phyloP scores from a whole-genome alignment of 2,329 filamentous ascomycete genomes.

The Rasamsonia emersonii region DNA sequence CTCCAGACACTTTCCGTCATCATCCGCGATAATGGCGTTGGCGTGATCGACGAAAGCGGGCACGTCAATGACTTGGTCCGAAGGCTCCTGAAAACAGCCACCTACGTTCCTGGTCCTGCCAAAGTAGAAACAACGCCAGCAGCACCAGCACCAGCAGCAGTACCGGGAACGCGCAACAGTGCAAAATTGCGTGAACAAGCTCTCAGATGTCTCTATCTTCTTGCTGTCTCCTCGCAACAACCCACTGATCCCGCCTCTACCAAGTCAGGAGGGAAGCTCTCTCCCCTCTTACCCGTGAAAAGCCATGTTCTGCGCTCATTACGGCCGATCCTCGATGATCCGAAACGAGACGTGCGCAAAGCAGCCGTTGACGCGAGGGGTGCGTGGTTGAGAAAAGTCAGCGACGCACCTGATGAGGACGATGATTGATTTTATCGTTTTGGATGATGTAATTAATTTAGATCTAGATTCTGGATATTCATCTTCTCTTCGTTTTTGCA shows the following conservation, averaged over 20 bases:
- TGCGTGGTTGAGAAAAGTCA: slow-evolving; percentile 50
- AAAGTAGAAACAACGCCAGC: slow-evolving; percentile 8
- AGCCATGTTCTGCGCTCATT: slow-evolving; percentile 49
- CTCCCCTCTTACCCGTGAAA: slow-evolving; percentile 48
- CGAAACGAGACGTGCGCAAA: slow-evolving; percentile 53
- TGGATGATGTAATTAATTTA: slow-evolving; percentile 3
- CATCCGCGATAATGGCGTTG: slow-evolving; percentile 47
- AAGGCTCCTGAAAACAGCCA: slow-evolving; percentile 44
- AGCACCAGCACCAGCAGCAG: slow-evolving; percentile 4
- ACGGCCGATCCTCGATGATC: slow-evolving; percentile 50
- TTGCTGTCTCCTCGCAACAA: slow-evolving; percentile 28
- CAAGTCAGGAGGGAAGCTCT: slow-evolving; percentile 21
- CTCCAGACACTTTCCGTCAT: slow-evolving; percentile 52
- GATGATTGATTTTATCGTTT: slow-evolving; percentile 22
- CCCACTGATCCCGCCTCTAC: slow-evolving; percentile 16
- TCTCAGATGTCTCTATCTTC: slow-evolving; percentile 29
- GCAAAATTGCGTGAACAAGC: slow-evolving; percentile 25
- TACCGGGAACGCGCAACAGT: slow-evolving; percentile 19
- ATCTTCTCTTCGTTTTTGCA: neutral
- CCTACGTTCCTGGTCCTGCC: slow-evolving; percentile 8
- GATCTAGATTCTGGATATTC: neutral
- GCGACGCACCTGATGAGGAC: slow-evolving; percentile 52
- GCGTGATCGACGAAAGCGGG: slow-evolving; percentile 43
- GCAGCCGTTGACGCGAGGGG: slow-evolving; percentile 54
- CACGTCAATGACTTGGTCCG: slow-evolving; percentile 51